Conservation (phyloP, 164 flowering plant species). For the Vitis riparia region DNA sequence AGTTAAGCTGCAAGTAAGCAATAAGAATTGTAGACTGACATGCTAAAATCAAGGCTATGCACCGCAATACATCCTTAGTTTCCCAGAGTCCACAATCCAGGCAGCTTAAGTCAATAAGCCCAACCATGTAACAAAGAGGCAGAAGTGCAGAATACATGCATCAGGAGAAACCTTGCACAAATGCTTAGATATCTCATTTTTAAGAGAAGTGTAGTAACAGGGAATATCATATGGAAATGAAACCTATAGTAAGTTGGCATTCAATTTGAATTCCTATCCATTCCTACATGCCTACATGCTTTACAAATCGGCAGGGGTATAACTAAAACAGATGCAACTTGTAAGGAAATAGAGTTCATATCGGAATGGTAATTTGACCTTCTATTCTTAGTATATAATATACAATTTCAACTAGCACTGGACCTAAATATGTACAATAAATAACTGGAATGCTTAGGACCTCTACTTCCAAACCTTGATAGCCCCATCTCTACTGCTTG, state of each 20-base stretch:
- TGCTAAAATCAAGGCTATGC: too few relatives aligned
- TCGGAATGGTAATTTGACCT: not conserved
- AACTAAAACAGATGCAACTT: not conserved
- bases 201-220: not conserved
- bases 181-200: not conserved
- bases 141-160: too few relatives aligned
- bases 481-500: constrained; percentile 96
- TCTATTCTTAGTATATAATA: constrained; percentile 11
- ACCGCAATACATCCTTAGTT: too few relatives aligned
- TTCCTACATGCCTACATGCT: constrained; percentile 5
- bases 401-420: constrained; percentile 9
- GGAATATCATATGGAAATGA: not conserved
- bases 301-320: constrained; percentile 8
- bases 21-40: too few relatives aligned
- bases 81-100: too few relatives aligned
- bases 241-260: not conserved
- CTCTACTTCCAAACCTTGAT: constrained; percentile 95
- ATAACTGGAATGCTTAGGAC: not conserved
- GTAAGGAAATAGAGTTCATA: not conserved
- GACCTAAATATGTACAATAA: constrained; percentile 17
- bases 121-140: too few relatives aligned
- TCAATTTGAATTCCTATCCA: constrained; percentile 4
- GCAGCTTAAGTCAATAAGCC: too few relatives aligned
- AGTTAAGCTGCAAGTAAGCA: too few relatives aligned
- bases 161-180: not conserved